Base-by-base conservation (phyloP, 306 rosid species). In the Rubus idaeus region DNA sequence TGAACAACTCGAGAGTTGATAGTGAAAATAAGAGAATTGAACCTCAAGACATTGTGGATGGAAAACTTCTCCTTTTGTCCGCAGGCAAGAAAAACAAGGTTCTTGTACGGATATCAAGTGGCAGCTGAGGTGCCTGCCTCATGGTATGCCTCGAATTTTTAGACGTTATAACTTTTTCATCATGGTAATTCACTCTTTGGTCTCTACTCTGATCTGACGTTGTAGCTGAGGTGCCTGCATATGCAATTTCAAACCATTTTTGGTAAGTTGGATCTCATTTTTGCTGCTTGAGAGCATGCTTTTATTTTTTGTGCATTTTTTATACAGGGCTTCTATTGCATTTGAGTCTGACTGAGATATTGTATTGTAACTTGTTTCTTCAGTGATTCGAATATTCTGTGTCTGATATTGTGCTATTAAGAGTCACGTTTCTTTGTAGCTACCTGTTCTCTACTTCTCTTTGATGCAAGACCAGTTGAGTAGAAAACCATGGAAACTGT, bases 21-120 rank as follows among this genome's bases (percentile, higher is more conserved):
- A 77, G 84, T 68, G 98, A 95, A 77, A 78, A 73, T 73, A 88
- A 86, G 86, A 90, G 77, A 73, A 76, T 95, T 71, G 91, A 90
- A 68, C 88, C 76, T 0, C 86, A 76, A 3, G 97, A 95, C 77
- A 81, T 95, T 69, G 93, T 95, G 76, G 97, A 95, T 51, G 98
- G 98, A 69, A 92, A 88, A 73, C 96, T 95, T 68, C 86, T 95
- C 45, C 93, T 95, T 75, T 75, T 95, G 73, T 95, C 98, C 49
- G 97, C 97, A 0, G 98, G 98, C 68, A 95, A 90, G 86, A 95
- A 95, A 90, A 95, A 95, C 78, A 95, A 95, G 91, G 96, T 95
- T 78, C 83, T 95, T 62, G 96, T 95, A 41, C 79, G 93, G 77
- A 87, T 95, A 79, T 87, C 61, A 74, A 61, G 37, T 5, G 37